Base-by-base conservation (phyloP, 2,329 filamentous ascomycete species). In the Pseudohalonectria lignicola region DNA sequence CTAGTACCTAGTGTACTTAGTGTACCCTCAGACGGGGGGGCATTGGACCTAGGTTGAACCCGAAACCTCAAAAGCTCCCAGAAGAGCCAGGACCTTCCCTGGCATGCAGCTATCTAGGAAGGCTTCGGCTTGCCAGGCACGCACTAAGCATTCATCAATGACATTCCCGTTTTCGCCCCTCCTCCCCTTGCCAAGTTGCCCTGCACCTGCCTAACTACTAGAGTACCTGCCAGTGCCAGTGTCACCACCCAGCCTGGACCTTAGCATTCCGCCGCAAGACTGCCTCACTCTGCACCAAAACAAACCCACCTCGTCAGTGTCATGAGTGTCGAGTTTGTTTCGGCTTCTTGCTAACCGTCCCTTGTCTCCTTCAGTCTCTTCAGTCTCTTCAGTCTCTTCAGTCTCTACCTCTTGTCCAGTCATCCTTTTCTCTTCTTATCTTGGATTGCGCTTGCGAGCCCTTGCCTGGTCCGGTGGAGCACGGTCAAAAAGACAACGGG, bases 21-120 rank as follows among this genome's bases (percentile, higher is more conserved):
- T 26, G 23, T 12, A 26, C 23, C 12, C 23, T 26, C 23, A 12
- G 23, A 26, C 23, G 7, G 12, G 23, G 23, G 23, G 18, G 31
- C 16, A n/a, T 18, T 20, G 30, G 21, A 16, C 30, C 17, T 33
- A 31, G 36, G 37, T 28, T 28, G 37, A 26, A 44, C 42, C 42
- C 47, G 42, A 49, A 48, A 49, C 48, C 28, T 43, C 34, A 39
- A 33, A 12, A 12, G 8, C 12, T 26, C 23, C 23, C 23, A 12
- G 23, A 7, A 26, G 34, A 26, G 34, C 43, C 37, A 42, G 45
- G 47, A 42, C 38, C 41, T 42, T 39, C 47, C 45, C 47, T 48
- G 47, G 47, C 40, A 49, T 50, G 49, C 49, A 47, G 37, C 31
- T 44, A 43, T 42, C 43, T 43, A 36, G 42, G 39, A 41, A 43